Conservation (phyloP, 306 rosid species). For the Rubus idaeus region DNA sequence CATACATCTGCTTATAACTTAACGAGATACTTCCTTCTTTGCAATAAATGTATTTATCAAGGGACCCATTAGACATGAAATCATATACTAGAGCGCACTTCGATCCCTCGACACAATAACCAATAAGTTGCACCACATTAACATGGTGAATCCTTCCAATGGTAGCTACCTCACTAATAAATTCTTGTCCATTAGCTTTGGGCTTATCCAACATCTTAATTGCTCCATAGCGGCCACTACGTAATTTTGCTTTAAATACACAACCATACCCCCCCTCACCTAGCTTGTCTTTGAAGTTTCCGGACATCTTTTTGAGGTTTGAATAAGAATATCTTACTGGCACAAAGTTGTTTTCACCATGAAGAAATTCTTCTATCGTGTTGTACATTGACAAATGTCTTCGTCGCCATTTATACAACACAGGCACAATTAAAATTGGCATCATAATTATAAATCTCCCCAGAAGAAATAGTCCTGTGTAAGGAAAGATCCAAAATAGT, state of each 20-base stretch:
- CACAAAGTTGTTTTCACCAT: background rate
- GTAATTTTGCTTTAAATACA: background rate
- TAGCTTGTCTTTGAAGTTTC: background rate
- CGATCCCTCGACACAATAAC: background rate
- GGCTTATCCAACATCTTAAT: background rate
- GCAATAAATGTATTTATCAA: slow-evolving; percentile 1
- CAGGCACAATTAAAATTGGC: background rate
- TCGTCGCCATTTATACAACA: background rate
- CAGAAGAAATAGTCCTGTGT: too few relatives aligned
- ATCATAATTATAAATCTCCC: too few relatives aligned
- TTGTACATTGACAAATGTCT: background rate
- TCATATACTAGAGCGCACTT: background rate
- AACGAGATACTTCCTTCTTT: background rate
- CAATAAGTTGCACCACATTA: slow-evolving; percentile 12
- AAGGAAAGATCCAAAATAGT: too few relatives aligned
- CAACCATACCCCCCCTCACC: background rate
- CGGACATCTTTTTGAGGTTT: background rate
- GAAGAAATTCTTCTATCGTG: background rate
- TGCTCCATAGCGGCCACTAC: background rate
- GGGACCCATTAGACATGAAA: slow-evolving; percentile 3
- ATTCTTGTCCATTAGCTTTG: background rate
- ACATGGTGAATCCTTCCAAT: slow-evolving; percentile 6
- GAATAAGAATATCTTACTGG: background rate
- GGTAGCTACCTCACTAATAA: background rate
- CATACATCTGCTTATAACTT: background rate